Conservation (phyloP, 441 rosid species). For the Geranium incanum region DNA sequence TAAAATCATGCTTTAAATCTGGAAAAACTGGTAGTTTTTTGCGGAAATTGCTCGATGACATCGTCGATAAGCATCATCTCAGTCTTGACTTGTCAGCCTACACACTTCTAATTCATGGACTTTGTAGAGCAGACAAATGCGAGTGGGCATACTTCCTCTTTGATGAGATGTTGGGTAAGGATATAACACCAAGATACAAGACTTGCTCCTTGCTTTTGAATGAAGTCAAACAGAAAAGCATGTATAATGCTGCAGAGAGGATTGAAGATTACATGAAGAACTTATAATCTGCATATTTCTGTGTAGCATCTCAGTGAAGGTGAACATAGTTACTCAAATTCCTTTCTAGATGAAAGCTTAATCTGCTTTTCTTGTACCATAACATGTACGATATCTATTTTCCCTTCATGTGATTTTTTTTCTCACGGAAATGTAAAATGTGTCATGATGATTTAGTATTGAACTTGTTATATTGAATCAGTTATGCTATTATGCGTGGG, state of each 20-base stretch:
- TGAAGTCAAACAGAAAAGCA: constrained; percentile 43
- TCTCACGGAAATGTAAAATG: not conserved
- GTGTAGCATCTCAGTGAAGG: not conserved
- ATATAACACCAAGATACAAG: constrained; percentile 45
- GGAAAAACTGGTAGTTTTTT: constrained; percentile 46
- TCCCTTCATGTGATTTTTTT: not conserved
- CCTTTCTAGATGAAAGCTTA: not conserved
- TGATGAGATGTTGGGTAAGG: constrained; percentile 63
- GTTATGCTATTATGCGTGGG: not conserved
- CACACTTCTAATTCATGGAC: constrained; percentile 67
- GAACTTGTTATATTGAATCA: not conserved
- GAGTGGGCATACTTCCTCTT: constrained; percentile 66
- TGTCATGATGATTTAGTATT: constrained; percentile 1
- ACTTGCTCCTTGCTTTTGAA: constrained; percentile 63
- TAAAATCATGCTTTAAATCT: constrained; percentile 55
- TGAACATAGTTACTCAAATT: not conserved
- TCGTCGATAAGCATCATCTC: constrained; percentile 66
- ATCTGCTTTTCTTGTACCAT: not conserved
- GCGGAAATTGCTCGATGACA: constrained; percentile 50
- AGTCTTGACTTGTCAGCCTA: constrained; percentile 65
- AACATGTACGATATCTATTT: not conserved
- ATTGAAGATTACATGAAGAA: constrained; percentile 49
- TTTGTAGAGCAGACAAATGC: constrained; percentile 46
- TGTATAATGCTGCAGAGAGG: constrained; percentile 46
- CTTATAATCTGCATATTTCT: constrained; percentile 17